These are phyloP conservation scores for Flaveria ramosissima DNA, from an alignment of 129 eudicot species.

Conservation along the genomic window DNA sequence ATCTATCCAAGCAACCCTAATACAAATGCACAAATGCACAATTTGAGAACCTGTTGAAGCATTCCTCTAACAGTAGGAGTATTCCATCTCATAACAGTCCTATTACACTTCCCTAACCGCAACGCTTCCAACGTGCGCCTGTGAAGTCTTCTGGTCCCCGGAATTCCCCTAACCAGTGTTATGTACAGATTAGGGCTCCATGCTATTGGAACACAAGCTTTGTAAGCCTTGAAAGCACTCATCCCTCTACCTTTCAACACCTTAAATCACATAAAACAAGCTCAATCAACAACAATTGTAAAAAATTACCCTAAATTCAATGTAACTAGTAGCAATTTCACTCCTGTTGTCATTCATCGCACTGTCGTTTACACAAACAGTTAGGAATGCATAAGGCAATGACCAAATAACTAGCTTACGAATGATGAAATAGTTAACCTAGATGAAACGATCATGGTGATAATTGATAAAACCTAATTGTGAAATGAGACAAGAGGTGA, in stretches of 20 bases:
- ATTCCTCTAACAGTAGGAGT: constrained; percentile 96
- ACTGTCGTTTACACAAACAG: neutral
- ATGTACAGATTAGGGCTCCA: constrained; percentile 81
- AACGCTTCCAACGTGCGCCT: constrained; percentile 84
- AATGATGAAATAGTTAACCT: neutral
- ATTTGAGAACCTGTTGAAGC: constrained; percentile 76
- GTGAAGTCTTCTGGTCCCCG: constrained; percentile 85
- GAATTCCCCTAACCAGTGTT: constrained; percentile 88
- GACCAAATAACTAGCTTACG: neutral
- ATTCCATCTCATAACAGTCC: constrained; percentile 83
- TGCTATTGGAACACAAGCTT: constrained; percentile 79
- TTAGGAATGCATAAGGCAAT: neutral
- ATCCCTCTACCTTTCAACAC: constrained; percentile 40
- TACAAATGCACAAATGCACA: constrained; percentile 24
- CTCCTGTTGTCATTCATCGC: neutral
- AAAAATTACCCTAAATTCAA: neutral
- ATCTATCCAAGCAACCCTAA: neutral
- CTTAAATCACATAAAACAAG: constrained; percentile 21
- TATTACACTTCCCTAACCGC: constrained; percentile 73
- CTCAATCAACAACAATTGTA: neutral
- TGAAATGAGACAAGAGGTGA: neutral
- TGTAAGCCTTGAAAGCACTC: constrained; percentile 90
- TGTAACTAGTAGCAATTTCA: neutral
- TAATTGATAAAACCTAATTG: neutral
- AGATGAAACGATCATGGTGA: neutral